These are phyloP conservation scores for Pseudogymnoascus sp. DNA, from an alignment of 2,329 filamentous ascomycete species.

Conservation along the genomic window DNA sequence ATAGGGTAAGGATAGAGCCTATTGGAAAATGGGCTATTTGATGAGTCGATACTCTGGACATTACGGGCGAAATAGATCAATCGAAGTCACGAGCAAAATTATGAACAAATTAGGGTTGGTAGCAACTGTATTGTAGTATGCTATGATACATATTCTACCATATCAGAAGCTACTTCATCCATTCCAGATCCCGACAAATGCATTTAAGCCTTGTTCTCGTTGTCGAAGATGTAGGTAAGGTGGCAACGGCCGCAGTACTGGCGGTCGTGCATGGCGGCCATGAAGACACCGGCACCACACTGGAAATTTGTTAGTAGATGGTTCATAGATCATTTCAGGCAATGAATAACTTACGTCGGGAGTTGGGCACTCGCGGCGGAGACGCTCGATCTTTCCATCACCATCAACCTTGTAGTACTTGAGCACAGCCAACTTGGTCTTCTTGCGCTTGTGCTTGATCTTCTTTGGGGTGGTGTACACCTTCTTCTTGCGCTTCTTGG, in stretches of 20 bases:
- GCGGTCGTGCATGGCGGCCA: conserved; percentile 99
- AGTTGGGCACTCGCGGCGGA: conserved; percentile 92
- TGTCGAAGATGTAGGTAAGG: conserved; percentile 65
- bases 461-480: conserved; percentile 99
- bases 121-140: conserved; percentile 7
- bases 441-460: conserved; percentile 99
- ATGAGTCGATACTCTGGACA: neutral
- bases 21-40: neutral
- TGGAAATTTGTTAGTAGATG: conserved; percentile 36
- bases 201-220: conserved; percentile 33
- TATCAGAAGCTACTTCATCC: conserved; percentile 5
- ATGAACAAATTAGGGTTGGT: conserved; percentile 6
- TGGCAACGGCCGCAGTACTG: conserved; percentile 63
- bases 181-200: conserved; percentile 8
- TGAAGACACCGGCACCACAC: conserved; percentile 99
- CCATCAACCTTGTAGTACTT: conserved; percentile 99
- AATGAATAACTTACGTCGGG: conserved; percentile 59
- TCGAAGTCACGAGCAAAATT: neutral
- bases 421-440: conserved; percentile 99
- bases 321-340: neutral
- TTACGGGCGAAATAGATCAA: neutral
- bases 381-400: conserved; percentile 99
- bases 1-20: conserved; percentile 18
- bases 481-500: conserved; percentile 99
- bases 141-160: conserved; percentile 1